These are phyloP conservation scores for Ophiostoma fasciatum DNA, from an alignment of 2,329 filamentous ascomycete species.

Conservation along the genomic window DNA sequence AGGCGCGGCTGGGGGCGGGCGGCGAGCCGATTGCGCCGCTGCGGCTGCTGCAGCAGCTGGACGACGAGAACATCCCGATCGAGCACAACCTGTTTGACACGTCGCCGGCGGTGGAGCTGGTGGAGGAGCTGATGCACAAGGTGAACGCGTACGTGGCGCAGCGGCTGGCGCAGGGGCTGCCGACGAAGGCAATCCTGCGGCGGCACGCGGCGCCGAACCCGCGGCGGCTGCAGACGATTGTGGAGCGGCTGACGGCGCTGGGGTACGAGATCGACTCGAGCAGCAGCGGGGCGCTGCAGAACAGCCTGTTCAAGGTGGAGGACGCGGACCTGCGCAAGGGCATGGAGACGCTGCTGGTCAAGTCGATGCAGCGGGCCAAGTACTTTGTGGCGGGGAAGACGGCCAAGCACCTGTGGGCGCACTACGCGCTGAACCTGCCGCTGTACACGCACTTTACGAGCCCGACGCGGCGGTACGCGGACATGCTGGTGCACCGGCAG, in stretches of 20 bases:
- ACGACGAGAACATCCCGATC: conserved; percentile 95
- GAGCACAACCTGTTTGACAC: conserved; percentile 94
- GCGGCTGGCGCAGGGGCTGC: conserved; percentile 62
- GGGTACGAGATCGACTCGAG: conserved; percentile 80
- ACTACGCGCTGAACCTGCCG: conserved; percentile 85
- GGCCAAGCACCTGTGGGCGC: conserved; percentile 60
- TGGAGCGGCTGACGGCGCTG: conserved; percentile 81
- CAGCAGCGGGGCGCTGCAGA: conserved; percentile 83
- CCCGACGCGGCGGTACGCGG: conserved; percentile 85
- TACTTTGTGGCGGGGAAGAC: conserved; percentile 81
- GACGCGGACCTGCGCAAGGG: conserved; percentile 85
- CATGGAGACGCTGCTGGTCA: conserved; percentile 91
- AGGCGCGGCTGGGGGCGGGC: conserved; percentile 69
- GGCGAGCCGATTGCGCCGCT: conserved; percentile 70
- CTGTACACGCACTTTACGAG: conserved; percentile 97
- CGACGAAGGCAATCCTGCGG: conserved; percentile 84
- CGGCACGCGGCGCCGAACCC: conserved; percentile 75
- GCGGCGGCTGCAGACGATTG: conserved; percentile 77
- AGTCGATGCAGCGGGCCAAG: conserved; percentile 92
- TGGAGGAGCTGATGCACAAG: conserved; percentile 91
- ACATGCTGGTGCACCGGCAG: conserved; percentile 91
- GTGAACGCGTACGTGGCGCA: conserved; percentile 81
- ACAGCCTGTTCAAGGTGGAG: conserved; percentile 86
- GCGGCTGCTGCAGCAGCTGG: conserved; percentile 79
- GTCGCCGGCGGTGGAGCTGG: conserved; percentile 74